A percentile compares a stretch with the other conserved stretches of the same genome.
These are phyloP conservation scores for Thymus mandschuricus DNA, from an alignment of 257 asterid species.

Conservation along the genomic window DNA sequence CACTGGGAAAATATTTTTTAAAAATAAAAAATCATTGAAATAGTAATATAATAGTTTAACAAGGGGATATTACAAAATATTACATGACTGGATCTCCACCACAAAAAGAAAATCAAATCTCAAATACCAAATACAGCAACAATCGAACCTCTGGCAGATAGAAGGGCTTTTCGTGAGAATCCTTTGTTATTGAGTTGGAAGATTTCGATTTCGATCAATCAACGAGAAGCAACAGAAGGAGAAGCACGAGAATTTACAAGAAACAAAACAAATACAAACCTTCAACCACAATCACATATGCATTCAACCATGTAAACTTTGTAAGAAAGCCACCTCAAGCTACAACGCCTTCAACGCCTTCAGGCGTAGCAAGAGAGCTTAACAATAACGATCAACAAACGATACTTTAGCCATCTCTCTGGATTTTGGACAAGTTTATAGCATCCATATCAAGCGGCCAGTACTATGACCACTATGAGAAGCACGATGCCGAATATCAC, in stretches of 20 bases:
- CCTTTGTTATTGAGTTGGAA: background rate
- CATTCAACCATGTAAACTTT: conserved; percentile 16
- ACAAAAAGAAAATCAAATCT: too few species aligned
- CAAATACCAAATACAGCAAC: too few species aligned
- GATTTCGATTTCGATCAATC: background rate
- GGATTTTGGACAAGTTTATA: conserved; percentile 4
- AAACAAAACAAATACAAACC: conserved; percentile 22
- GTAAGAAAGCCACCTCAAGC: conserved; percentile 22
- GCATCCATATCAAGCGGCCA: conserved; percentile 52
- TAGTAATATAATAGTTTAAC: too few species aligned
- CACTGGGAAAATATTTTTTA: too few species aligned
- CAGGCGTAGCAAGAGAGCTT: conserved; percentile 11
- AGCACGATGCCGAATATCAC: conserved; percentile 83
- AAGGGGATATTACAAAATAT: too few species aligned
- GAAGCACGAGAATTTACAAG: conserved; percentile 36
- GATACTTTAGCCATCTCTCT: conserved; percentile 24
- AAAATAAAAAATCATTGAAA: too few species aligned
- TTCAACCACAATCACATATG: conserved; percentile 3
- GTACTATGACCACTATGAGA: conserved; percentile 74
- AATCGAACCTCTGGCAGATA: background rate
- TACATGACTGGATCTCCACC: too few species aligned
- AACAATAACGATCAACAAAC: conserved; percentile 28
- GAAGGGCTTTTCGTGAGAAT: too few species aligned
- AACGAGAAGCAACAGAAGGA: conserved; percentile 24
- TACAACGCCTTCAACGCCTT: background rate